Evolutionary conservation across 2,329 filamentous ascomycete genomes (phyloP).

Genomic region (Malbranchea cinnamomea): DNA sequence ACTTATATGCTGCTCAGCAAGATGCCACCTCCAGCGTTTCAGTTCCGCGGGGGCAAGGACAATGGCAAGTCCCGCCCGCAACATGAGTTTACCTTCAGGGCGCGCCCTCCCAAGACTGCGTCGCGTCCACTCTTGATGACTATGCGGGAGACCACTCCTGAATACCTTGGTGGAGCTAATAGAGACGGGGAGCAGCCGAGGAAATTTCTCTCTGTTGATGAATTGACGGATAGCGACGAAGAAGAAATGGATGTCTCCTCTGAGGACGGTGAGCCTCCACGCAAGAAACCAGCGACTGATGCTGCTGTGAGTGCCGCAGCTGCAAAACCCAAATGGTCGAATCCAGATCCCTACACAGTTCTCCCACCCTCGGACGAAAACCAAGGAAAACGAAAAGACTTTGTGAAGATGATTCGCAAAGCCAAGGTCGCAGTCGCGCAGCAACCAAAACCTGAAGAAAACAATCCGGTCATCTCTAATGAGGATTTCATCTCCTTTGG

Average conservation of each 20-base stretch:
- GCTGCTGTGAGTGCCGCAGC: constrained; percentile 10
- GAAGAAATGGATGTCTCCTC: constrained; percentile 30
- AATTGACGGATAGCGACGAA: constrained; percentile 32
- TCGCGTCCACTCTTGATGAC: constrained; percentile 23
- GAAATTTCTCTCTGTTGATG: constrained; percentile 24
- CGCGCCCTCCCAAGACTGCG: constrained; percentile 19
- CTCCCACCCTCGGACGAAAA: constrained; percentile 65
- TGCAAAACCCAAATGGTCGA: constrained; percentile 68
- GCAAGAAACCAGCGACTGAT: constrained; percentile 20
- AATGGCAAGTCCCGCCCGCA: constrained; percentile 14
- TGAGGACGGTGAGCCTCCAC: constrained; percentile 21
- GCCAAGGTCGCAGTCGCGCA: constrained; percentile 50
- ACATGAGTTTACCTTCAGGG: constrained; percentile 28
- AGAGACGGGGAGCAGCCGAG: constrained; percentile 15
- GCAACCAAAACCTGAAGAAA: constrained; percentile 32
- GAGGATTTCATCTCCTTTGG: constrained; percentile 88
- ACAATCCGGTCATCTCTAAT: constrained; percentile 40
- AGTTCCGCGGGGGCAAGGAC: constrained; percentile 19
- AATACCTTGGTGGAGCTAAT: constrained; percentile 16
- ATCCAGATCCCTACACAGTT: constrained; percentile 84
- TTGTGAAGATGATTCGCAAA: constrained; percentile 84
- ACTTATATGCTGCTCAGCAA: background rate
- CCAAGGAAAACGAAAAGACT: constrained; percentile 62
- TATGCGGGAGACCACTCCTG: constrained; percentile 22
- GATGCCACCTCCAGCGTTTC: constrained; percentile 16